Conservation (phyloP, 2,329 filamentous ascomycete species). For the Colletotrichum sp. region DNA sequence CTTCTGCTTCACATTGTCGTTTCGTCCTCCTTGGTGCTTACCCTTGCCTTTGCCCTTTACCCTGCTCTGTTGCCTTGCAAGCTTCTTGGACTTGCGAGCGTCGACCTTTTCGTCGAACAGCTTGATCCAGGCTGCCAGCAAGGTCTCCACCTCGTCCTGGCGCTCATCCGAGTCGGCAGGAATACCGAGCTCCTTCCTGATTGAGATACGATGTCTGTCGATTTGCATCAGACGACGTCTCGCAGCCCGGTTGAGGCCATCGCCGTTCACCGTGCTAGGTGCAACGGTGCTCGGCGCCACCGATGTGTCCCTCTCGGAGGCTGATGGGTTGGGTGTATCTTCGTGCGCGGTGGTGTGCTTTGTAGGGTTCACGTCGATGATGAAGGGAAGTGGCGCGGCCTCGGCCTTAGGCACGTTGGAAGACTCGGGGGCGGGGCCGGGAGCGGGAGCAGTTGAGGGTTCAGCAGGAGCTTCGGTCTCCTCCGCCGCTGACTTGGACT, state of each 20-base stretch:
- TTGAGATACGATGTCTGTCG: conserved; percentile 2
- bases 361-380: conserved; percentile 4
- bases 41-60: not conserved
- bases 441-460: not conserved
- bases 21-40: conserved; percentile 15
- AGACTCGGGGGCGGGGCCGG: not conserved
- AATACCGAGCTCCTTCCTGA: conserved; percentile 13
- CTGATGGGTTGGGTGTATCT: not conserved
- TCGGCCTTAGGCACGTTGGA: not conserved
- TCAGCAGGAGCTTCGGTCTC: not conserved
- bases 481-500: conserved; percentile 1
- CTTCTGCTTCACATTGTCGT: conserved; percentile 5
- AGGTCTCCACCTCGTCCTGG: conserved; percentile 8
- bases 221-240: conserved; percentile 17
- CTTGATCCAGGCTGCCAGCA: conserved; percentile 5
- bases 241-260: conserved; percentile 19
- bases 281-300: conserved; percentile 6
- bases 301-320: conserved; percentile 1
- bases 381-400: not conserved
- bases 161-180: conserved; percentile 14
- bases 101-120: conserved; percentile 8
- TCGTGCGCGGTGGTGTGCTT: not conserved
- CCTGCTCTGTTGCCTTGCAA: conserved; percentile 3
- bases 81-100: conserved; percentile 11
- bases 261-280: not conserved